These are phyloP conservation scores for Stephania yunnanensis DNA, from an alignment of 164 flowering plant genomes.

Conservation along the genomic window DNA sequence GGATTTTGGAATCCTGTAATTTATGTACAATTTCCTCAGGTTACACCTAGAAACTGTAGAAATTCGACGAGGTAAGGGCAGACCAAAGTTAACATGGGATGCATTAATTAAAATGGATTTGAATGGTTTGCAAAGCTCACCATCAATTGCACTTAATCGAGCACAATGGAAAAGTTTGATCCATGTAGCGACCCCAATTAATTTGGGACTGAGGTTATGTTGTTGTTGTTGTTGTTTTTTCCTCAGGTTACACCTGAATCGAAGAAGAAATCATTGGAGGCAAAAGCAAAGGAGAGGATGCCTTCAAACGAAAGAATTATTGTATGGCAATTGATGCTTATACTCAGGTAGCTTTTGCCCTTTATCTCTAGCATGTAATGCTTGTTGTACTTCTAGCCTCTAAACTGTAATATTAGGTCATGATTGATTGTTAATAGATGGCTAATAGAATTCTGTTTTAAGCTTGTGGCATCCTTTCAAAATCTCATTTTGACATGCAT, in stretches of 20 bases:
- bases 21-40: constrained; percentile 35
- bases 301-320: constrained; percentile 64
- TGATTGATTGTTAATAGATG: background rate
- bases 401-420: background rate
- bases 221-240: no score
- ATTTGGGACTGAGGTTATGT: no score
- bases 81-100: no score
- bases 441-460: background rate
- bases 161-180: no score
- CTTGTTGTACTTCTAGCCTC: background rate
- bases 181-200: no score
- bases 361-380: background rate
- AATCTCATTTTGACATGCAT: no score
- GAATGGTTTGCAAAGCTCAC: no score
- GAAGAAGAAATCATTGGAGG: constrained; percentile 77
- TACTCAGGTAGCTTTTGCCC: constrained; percentile 57
- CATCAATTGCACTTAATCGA: no score
- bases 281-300: constrained; percentile 84
- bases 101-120: no score
- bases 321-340: constrained; percentile 76
- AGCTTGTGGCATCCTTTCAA: background rate
- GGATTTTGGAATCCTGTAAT: background rate
- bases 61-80: no score
- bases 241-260: constrained; percentile 74
- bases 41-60: no score